phyloP scores from a whole-genome alignment of 108 stramenopile genomes.

The Cyclotella cryptica region DNA sequence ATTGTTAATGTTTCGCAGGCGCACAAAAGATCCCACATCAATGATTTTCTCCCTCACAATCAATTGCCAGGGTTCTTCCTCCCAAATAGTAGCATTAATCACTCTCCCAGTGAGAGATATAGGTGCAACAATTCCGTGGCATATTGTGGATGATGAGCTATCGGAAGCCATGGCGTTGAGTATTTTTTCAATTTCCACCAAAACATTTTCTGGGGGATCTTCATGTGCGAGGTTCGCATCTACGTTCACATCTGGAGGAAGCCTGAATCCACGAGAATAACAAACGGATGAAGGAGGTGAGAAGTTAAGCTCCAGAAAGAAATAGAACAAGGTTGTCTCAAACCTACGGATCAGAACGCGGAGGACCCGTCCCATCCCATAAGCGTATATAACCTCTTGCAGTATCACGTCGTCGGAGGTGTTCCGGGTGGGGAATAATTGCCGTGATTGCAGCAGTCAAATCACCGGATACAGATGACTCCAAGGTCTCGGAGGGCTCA shows the following conservation, averaged over 20 bases:
- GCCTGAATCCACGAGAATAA: conserved; percentile 12
- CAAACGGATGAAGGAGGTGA: neutral
- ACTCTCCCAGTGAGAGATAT: conserved; percentile 74
- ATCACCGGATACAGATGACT: conserved; percentile 59
- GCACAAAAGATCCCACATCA: conserved; percentile 70
- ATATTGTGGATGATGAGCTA: conserved; percentile 34
- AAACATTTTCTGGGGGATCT: conserved; percentile 66
- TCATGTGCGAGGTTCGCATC: conserved; percentile 22
- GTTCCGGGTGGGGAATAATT: conserved; percentile 49
- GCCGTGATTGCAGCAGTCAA: conserved; percentile 75
- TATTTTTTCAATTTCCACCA: conserved; percentile 53
- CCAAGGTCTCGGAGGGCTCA: conserved; percentile 26
- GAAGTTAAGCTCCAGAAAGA: neutral
- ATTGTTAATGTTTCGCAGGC: conserved; percentile 76
- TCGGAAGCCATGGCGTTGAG: conserved; percentile 14
- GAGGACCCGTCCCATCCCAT: conserved; percentile 88
- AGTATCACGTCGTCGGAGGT: conserved; percentile 46
- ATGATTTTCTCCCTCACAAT: conserved; percentile 52
- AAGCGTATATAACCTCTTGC: conserved; percentile 75
- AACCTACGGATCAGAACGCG: conserved; percentile 76
- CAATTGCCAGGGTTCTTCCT: conserved; percentile 76
- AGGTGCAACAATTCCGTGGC: conserved; percentile 25
- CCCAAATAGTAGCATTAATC: conserved; percentile 82
- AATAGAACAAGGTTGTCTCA: neutral
- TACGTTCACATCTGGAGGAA: conserved; percentile 38